Base-by-base conservation (phyloP, 306 rosid species). In the Argentina anserina region DNA sequence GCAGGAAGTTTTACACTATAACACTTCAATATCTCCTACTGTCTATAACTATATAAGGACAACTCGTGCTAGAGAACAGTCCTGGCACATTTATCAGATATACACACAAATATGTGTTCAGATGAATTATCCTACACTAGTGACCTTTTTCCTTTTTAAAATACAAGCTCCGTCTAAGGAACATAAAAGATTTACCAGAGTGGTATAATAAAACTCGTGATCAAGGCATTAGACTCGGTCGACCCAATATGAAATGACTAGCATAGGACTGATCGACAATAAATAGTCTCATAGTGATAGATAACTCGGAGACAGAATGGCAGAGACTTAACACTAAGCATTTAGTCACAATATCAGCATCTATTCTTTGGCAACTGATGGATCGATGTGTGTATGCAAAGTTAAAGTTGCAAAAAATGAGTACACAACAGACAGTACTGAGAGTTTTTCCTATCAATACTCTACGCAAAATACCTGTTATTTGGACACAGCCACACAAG, bases 401-500 rank as follows among this genome's bases (percentile, higher is more conserved):
- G 12, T 56, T 2, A 7, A 5, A 70, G 53, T 25, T 13, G 25
- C 0, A n/a, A 25, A 71, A 40, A 28, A 71, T 10, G 36, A 56
- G 40, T 20, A 25, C 52, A 40, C 42, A 70, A 40, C 29, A 12
- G 56, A 39, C 55, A 15, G 41, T 9, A 71, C 31, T 23, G 40
- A 21, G 9, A 26, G 21, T 17, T 0, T 21, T 20, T 63, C 29
- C 28, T 61, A 63, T 34, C 68, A 14, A 21, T 8, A 71, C 65
- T 9, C 26, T 25, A 3, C 23, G 9, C 15, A 25, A 60, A 72
- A 59, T 86, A 94, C 98, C 98, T 84, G 99, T 90, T 75, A 95
- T 95, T 31, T 62, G 86, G 56, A 88, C 79, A 73, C 99, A 95
- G 45, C 96, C 97, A 42, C 99, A 95, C 87, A 95, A 77, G 80